These are phyloP conservation scores for Trichoderma gracile DNA, from an alignment of 2,329 filamentous ascomycete species.

Conservation along the genomic window DNA sequence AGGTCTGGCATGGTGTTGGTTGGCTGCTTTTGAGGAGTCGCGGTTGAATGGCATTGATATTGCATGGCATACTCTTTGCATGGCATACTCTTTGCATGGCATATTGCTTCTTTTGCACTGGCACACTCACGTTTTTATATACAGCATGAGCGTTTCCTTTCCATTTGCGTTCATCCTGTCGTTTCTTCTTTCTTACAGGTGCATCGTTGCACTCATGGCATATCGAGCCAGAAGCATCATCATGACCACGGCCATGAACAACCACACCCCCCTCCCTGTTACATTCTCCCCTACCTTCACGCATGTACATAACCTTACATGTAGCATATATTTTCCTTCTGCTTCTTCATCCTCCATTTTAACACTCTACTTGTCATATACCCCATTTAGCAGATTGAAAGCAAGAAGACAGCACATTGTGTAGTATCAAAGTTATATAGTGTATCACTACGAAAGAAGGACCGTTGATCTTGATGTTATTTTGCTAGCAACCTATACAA, in stretches of 20 bases:
- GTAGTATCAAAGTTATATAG: background rate
- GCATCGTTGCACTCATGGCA: background rate
- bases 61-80: no score
- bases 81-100: no score
- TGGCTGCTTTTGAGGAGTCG: no score
- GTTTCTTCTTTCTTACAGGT: background rate
- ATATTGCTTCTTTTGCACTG: no score
- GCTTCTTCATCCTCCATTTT: no score
- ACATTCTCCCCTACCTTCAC: background rate
- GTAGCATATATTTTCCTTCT: no score
- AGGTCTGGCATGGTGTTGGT: no score
- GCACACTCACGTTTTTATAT: background rate
- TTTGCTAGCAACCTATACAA: background rate
- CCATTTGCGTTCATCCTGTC: no score
- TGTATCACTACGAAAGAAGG: background rate
- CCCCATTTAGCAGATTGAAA: background rate
- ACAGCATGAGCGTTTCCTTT: constrained; percentile 5
- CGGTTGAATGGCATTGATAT: no score
- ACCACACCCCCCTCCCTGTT: no score
- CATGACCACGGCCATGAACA: background rate
- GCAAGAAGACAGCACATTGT: background rate
- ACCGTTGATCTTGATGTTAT: no score
- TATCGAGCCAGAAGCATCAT: background rate
- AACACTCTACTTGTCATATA: background rate
- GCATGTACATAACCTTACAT: background rate